Percentiles rank a stretch among this genome's conserved stretches.
These are phyloP conservation scores for Schoenoplectus triqueter DNA, from an alignment of 202 grass and related monocot species.

Conservation along the genomic window DNA sequence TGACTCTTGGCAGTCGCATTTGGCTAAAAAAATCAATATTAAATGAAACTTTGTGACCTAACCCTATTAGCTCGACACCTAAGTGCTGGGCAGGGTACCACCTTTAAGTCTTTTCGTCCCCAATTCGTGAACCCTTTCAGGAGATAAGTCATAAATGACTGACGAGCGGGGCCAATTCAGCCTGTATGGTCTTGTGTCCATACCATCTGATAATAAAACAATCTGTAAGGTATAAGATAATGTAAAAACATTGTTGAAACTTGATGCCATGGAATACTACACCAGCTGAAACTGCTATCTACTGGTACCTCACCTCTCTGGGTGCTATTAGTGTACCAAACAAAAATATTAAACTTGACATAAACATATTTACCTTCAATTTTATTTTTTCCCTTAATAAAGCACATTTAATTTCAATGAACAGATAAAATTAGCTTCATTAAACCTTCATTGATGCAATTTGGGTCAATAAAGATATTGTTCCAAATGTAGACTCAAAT, in stretches of 20 bases:
- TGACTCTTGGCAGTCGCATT: neutral
- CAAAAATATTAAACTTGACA: neutral
- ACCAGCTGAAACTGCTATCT: conserved; percentile 4
- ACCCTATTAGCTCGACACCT: neutral
- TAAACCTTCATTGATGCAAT: neutral
- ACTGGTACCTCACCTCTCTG: neutral
- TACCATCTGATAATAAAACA: conserved; percentile 97
- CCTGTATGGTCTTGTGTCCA: conserved; percentile 95
- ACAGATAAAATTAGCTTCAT: neutral
- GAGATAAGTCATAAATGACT: conserved; percentile 79
- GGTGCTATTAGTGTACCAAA: neutral
- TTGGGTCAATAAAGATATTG: neutral
- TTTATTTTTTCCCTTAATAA: too few relatives aligned
- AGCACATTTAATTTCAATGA: neutral
- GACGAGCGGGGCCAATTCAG: conserved; percentile 75
- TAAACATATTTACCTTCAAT: conserved; percentile 9
- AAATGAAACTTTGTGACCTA: neutral
- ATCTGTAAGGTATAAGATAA: conserved; percentile 87
- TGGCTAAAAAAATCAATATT: neutral
- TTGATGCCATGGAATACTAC: neutral
- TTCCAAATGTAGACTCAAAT: neutral
- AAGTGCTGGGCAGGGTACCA: neutral
- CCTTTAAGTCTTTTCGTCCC: conserved; percentile 67
- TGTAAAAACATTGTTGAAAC: neutral
- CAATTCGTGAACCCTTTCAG: conserved; percentile 54